Conservation (phyloP, 2,329 filamentous ascomycete species). For the Metarhizium anisopliae region DNA sequence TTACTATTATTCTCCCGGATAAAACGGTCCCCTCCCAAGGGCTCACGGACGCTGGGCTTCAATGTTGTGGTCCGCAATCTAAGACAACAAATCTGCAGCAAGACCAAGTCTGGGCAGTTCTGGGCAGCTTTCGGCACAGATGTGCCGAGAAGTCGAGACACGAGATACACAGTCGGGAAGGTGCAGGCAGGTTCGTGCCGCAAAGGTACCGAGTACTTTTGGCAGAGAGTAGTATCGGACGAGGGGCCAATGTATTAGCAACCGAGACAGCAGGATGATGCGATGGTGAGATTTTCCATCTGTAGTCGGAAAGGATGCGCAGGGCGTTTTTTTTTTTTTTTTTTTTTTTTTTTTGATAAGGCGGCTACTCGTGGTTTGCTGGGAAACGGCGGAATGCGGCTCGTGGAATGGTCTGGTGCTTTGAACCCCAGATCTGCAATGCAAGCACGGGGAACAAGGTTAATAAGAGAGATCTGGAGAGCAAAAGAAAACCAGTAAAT, state of each 20-base stretch:
- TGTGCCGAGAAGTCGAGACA: slow-evolving; percentile 7
- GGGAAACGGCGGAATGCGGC: neutral
- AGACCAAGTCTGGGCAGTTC: slow-evolving; percentile 1
- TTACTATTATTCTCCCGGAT: neutral
- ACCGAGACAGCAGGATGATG: neutral
- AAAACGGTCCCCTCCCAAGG: neutral
- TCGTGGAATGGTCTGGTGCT: neutral
- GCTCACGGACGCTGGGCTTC: neutral
- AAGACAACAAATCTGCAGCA: slow-evolving; percentile 6
- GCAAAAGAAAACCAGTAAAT: neutral
- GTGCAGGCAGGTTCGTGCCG: slow-evolving; percentile 2
- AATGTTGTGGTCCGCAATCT: neutral
- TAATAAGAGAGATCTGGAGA: neutral
- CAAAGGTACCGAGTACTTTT: neutral
- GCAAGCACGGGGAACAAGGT: neutral
- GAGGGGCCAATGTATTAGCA: no score
- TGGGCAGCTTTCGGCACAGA: slow-evolving; percentile 6
- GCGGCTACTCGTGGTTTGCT: neutral
- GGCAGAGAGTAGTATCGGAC: no score
- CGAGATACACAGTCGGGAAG: slow-evolving; percentile 6
- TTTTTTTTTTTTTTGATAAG: neutral
- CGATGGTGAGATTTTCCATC: neutral
- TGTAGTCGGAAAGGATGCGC: neutral
- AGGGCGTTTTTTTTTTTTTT: no score
- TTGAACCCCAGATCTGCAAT: neutral